Evolutionary conservation across 1,284 basidiomycete genomes (phyloP).

Genomic region (Tylopilus sp.): DNA sequence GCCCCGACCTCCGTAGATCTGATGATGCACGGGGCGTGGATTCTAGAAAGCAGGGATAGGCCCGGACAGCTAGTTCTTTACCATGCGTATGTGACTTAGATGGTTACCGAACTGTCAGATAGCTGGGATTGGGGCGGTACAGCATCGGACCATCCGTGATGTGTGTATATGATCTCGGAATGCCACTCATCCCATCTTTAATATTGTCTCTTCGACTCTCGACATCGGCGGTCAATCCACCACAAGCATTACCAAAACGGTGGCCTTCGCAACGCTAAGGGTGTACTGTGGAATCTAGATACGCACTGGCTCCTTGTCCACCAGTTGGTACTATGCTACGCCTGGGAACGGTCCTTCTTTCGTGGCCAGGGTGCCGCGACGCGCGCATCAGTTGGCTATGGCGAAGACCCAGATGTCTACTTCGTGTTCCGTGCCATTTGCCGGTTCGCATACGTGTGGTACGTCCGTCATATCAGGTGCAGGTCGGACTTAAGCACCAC

Average conservation of each 20-base stretch:
- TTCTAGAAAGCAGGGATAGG: constrained; percentile 1
- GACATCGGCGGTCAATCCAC: constrained; percentile 1
- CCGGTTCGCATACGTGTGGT: constrained; percentile 39
- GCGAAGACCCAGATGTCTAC: constrained; percentile 53
- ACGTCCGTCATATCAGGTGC: neutral
- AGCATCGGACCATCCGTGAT: neutral
- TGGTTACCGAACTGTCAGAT: neutral
- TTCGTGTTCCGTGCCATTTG: constrained; percentile 45
- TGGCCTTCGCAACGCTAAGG: constrained; percentile 56
- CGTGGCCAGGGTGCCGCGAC: constrained; percentile 54
- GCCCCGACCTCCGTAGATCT: neutral
- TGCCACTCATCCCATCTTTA: neutral
- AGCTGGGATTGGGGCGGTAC: neutral
- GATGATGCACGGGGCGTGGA: neutral
- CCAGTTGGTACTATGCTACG: neutral
- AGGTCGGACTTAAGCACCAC: neutral
- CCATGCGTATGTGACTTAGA: neutral
- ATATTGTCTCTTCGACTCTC: constrained; percentile 55
- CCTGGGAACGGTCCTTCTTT: constrained; percentile 34
- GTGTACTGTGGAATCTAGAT: constrained; percentile 54
- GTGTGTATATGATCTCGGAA: neutral
- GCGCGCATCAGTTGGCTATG: constrained; percentile 44
- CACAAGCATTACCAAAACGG: neutral
- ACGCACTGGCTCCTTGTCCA: constrained; percentile 41
- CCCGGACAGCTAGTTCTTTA: neutral